Percentiles rank a stretch among this genome's conserved stretches.
phyloP scores from a whole-genome alignment of 306 rosid species.

The Delonix regia region DNA sequence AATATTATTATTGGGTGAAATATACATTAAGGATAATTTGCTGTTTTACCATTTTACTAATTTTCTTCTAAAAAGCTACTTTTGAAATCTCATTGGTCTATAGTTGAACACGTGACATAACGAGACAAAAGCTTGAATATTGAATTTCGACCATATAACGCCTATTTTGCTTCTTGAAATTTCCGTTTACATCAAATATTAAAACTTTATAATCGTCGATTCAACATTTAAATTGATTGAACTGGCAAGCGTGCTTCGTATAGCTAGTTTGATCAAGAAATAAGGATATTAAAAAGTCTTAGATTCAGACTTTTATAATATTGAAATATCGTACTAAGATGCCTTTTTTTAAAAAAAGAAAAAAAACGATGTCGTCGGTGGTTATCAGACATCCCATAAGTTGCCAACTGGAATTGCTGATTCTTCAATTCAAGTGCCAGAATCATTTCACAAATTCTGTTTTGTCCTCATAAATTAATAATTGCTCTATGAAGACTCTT shows the following conservation, averaged over 20 bases:
- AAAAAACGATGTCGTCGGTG: neutral
- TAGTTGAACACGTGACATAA: constrained; percentile 17
- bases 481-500: constrained; percentile 11
- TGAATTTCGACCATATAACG: constrained; percentile 27
- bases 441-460: neutral
- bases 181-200: neutral
- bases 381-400: neutral
- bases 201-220: neutral
- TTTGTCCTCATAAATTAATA: constrained; percentile 1
- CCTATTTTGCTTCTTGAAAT: constrained; percentile 3
- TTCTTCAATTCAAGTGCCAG: neutral
- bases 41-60: neutral
- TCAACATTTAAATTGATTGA: constrained; percentile 19
- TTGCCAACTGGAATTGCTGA: constrained; percentile 21
- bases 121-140: constrained; percentile 6
- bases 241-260: neutral
- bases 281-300: neutral
- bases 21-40: neutral
- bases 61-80: neutral
- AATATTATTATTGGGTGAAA: too few relatives aligned
- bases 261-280: constrained; percentile 36
- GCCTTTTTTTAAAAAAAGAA: neutral
- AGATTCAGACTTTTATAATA: neutral
- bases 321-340: neutral
- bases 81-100: neutral